Evolutionary conservation across 257 asterid genomes (phyloP), one percentile per base, ranked within the genome.

Genomic region (Solanum ossicruentum): DNA sequence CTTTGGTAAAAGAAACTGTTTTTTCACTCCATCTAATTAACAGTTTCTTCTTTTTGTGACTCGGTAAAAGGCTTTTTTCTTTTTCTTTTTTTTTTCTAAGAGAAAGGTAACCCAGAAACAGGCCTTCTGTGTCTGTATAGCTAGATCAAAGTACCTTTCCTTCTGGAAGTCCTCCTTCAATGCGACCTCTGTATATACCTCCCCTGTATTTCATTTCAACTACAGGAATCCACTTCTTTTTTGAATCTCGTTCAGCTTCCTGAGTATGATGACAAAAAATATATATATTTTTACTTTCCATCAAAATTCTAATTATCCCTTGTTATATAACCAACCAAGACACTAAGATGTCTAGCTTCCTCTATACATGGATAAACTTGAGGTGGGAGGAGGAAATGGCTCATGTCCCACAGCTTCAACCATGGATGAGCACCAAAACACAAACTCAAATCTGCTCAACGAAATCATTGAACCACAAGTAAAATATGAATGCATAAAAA

Each of bases 81-180:
- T 36, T 36, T 36, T 4, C 1, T 36, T 5, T 36, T 18, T 84
- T 84, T 73, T 47, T 52, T 52, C 10, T 52, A 41, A 41, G 16
- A 67, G 15, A 85, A 69, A 73, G 82, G 72, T 49, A 60, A 80
- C 85, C 67, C 83, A 45, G 57, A 10, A 78, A 47, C 32, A 28
- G 11, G 65, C 26, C 45, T 77, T 51, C 45, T 77, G 49, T 52
- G 16, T 51, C 85, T 81, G 77, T 52, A 58, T 84, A 82, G 88
- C 81, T 67, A 84, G n/a, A 82, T 15, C 26, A 47, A 45, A 87
- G 57, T 91, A 96, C 99, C 98, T 96, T 96, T 87, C 99, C 99
- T 89, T 96, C 99, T 52, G 99, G 99, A 87, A 96, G 98, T 63
- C 99, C 99, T 82, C 99, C 99, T 90, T 96, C 98, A 58, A 90